Percentiles rank a stretch among this genome's conserved stretches.
These are phyloP conservation scores for Vickermania ingenoplastis DNA, from an alignment of 208 protist species.

Conservation along the genomic window DNA sequence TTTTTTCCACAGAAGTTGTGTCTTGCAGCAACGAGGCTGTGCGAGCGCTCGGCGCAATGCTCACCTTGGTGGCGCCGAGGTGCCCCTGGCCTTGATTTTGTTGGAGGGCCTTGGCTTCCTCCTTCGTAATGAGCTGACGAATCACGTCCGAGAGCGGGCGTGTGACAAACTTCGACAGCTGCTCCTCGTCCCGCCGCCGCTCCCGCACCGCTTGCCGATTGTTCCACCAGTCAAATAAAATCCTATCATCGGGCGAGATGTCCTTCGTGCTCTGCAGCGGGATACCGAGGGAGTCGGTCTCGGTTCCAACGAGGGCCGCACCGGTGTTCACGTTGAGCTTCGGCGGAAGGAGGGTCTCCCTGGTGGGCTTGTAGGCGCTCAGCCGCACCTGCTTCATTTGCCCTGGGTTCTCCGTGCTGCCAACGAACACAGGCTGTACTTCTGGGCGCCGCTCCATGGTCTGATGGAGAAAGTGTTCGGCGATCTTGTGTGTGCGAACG, in stretches of 20 bases:
- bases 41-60: neutral
- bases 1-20: neutral
- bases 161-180: constrained; percentile 22
- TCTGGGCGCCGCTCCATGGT: constrained; percentile 12
- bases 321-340: constrained; percentile 13
- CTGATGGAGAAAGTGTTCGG: neutral
- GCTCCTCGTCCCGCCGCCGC: constrained; percentile 10
- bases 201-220: constrained; percentile 29
- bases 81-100: neutral
- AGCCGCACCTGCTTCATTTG: constrained; percentile 5
- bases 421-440: constrained; percentile 14
- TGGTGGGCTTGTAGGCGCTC: neutral
- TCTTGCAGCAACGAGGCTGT: neutral
- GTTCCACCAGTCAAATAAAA: constrained; percentile 54
- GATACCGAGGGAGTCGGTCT: constrained; percentile 6
- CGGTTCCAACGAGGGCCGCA: constrained; percentile 9
- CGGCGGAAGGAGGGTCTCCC: constrained; percentile 9
- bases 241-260: neutral
- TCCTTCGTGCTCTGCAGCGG: neutral
- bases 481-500: neutral
- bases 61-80: constrained; percentile 10
- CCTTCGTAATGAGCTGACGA: constrained; percentile 31
- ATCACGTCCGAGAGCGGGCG: constrained; percentile 25
- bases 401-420: constrained; percentile 5
- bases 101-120: constrained; percentile 40